These are phyloP conservation scores for Aspergillus sp. DNA, from an alignment of 2,329 filamentous ascomycete genomes.

Conservation along the genomic window DNA sequence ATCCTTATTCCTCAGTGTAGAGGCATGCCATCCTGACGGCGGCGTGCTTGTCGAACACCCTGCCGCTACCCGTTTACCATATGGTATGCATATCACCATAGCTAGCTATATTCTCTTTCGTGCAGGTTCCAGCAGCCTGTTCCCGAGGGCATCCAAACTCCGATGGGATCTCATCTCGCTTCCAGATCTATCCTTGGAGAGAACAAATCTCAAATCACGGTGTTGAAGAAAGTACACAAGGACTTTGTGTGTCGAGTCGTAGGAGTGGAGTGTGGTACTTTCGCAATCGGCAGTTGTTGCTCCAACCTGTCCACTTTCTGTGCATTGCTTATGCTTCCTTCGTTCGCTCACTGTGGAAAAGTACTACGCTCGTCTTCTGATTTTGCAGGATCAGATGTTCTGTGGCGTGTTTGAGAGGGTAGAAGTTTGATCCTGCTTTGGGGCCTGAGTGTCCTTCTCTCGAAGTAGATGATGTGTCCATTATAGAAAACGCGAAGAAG, in stretches of 20 bases:
- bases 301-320: background rate
- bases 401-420: background rate
- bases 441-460: background rate
- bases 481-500: background rate
- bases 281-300: background rate
- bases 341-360: background rate
- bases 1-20: background rate
- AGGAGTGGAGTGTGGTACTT: background rate
- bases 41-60: background rate
- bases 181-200: background rate
- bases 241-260: background rate
- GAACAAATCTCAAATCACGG: background rate
- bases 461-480: background rate
- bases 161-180: background rate
- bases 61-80: background rate
- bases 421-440: background rate
- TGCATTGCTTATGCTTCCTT: constrained; percentile 9
- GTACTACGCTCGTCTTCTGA: background rate
- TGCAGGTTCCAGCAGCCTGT: background rate
- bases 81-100: background rate
- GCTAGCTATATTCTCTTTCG: background rate
- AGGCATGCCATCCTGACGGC: background rate
- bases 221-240: background rate
- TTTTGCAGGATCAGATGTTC: background rate
- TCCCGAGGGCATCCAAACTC: background rate